These are phyloP conservation scores for Ganoderma leucocontextum DNA, from an alignment of 1,284 basidiomycete species.

Conservation along the genomic window DNA sequence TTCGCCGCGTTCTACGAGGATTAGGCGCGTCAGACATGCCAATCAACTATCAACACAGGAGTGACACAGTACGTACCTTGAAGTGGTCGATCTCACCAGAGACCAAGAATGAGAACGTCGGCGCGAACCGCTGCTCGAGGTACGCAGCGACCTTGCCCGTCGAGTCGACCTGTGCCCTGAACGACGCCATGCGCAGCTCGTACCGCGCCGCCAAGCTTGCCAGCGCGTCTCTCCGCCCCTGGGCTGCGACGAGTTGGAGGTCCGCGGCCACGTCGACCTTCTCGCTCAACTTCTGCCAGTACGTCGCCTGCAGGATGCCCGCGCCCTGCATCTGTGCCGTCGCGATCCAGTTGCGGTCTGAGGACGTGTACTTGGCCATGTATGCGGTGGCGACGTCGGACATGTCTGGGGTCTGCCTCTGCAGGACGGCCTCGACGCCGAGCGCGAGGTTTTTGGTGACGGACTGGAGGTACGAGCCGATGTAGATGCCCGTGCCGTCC, in stretches of 20 bases:
- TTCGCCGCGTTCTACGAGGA: conserved; percentile 82
- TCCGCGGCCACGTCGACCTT: conserved; percentile 99
- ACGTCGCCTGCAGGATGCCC: conserved; percentile 91
- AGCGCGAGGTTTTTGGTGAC: conserved; percentile 91
- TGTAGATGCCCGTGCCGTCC: conserved; percentile 94
- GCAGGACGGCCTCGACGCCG: conserved; percentile 91
- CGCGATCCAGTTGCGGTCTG: conserved; percentile 87
- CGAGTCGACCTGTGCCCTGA: conserved; percentile 92
- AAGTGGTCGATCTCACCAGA: conserved; percentile 98
- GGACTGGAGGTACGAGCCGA: conserved; percentile 96
- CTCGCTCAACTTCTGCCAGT: conserved; percentile 96
- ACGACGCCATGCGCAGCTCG: conserved; percentile 93
- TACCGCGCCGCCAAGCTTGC: conserved; percentile 97
- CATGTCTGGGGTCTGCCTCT: conserved; percentile 78
- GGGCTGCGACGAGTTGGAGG: conserved; percentile 83
- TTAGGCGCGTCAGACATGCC: conserved; percentile 12
- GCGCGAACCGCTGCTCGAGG: conserved; percentile 96
- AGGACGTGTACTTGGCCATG: conserved; percentile 85
- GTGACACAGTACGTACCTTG: conserved; percentile 66
- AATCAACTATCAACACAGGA: neutral
- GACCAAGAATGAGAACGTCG: conserved; percentile 94
- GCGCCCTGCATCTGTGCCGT: conserved; percentile 91
- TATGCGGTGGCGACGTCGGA: conserved; percentile 86
- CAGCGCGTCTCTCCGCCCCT: conserved; percentile 87
- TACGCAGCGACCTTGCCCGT: conserved; percentile 94